A percentile compares a stretch with the other conserved stretches of the same genome.
Conservation (phyloP, 768 basidiomycete species). For the Lactarius vividus region DNA sequence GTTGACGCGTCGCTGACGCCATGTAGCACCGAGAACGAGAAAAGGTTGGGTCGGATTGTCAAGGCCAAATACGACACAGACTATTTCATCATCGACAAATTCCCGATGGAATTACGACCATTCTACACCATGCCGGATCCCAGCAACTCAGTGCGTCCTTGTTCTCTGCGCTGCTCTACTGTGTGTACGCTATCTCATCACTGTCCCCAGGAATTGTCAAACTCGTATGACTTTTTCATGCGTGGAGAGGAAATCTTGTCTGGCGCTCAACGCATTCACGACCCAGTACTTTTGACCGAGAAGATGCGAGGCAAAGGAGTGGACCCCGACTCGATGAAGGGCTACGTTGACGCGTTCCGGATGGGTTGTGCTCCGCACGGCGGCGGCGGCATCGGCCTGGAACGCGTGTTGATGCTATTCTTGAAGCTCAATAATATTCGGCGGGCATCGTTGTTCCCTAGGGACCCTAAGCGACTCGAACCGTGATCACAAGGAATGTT, state of each 20-base stretch:
- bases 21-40: constrained; percentile 90
- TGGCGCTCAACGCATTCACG: constrained; percentile 97
- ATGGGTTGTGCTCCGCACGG: constrained; percentile 96
- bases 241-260: constrained; percentile 98
- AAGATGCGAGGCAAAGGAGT: constrained; percentile 87
- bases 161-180: neutral
- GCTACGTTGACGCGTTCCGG: constrained; percentile 91
- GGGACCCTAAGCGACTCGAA: constrained; percentile 93
- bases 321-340: constrained; percentile 88
- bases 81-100: constrained; percentile 99
- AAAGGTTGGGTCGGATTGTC: constrained; percentile 84
- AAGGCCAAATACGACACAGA: constrained; percentile 95
- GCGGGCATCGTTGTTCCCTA: constrained; percentile 89
- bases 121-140: constrained; percentile 99
- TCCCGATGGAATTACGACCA: constrained; percentile 91
- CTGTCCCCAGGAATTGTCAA: constrained; percentile 74
- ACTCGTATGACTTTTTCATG: constrained; percentile 99
- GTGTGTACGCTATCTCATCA: neutral
- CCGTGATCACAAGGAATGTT: constrained; percentile 47
- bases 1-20: constrained; percentile 9
- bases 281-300: constrained; percentile 73
- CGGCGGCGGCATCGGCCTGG: constrained; percentile 93
- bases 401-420: constrained; percentile 97
- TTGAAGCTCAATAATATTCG: constrained; percentile 95
- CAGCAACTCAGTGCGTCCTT: constrained; percentile 66